Evolutionary conservation across 768 basidiomycete genomes (phyloP), one percentile per base, ranked within the genome.

Genomic region (Leccinum variicolor): DNA sequence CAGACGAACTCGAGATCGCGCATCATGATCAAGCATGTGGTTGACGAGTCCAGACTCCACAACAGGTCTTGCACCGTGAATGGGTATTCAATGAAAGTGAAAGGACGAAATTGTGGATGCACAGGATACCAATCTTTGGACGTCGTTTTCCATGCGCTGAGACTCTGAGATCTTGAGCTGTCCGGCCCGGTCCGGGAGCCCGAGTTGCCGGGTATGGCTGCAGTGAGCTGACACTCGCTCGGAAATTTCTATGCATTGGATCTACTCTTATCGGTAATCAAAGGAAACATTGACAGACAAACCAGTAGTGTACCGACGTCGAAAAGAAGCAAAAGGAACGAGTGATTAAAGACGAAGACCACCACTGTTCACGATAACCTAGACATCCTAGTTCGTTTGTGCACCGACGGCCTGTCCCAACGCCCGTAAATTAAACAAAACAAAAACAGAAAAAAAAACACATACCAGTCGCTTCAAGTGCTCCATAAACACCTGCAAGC

Each of bases 401-500:
- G 85, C 85, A 50, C 85, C 85, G 6, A 86, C 85, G 69, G 85
- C 84, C 85, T 86, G 56, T 11, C 46, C 1, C 49, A 62, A 51
- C 46, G 26, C 13, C 57, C 19, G 34, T 64, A 34, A 65, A 50
- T 15, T 21, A 41, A 23, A 50, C 17, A 17, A 14, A 10, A 4
- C 53, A 41, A 13, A 33, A 14, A 33, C 11, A 23, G 21, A 29
- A 33, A 46, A 19, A 28, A 36, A 54, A 28, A 8, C 52, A 77
- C 86, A 68, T 65, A 89, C 94, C 78, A 98, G 75, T 67, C 94
- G 86, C 73, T 96, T 97, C 74, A 98, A 77, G 77, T 95, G 92
- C 68, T 97, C 95, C 94, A 94, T 95, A 79, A 97, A 96, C 55
- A 95, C 90, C 73, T 95, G 92, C 75, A 98, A 82, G 71, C 93